Conservation (phyloP, 306 rosid genomes). For the Cucurbita pepo region DNA sequence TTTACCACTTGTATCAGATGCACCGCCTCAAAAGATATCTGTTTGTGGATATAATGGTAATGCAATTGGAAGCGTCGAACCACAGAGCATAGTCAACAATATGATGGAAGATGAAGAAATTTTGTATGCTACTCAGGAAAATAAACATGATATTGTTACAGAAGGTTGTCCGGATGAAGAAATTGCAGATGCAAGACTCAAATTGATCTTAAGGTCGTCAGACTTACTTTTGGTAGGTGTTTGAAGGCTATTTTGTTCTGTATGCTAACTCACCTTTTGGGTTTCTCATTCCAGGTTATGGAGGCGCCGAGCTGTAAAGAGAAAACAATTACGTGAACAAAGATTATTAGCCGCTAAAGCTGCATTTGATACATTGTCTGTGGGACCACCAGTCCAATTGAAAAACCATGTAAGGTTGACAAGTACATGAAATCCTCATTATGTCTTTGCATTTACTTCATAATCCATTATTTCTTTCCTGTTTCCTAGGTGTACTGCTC, state of each 20-base stretch:
- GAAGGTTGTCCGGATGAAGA: slow-evolving; percentile 35
- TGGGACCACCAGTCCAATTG: slow-evolving; percentile 69
- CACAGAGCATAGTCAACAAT: slow-evolving; percentile 14
- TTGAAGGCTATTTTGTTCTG: slow-evolving; percentile 2
- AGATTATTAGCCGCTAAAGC: slow-evolving; percentile 61
- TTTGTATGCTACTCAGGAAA: slow-evolving; percentile 19
- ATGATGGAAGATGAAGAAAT: slow-evolving; percentile 25
- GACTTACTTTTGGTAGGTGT: slow-evolving; percentile 6
- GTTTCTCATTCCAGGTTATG: slow-evolving; percentile 47
- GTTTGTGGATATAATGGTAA: slow-evolving; percentile 11
- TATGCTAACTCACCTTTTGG: slow-evolving; percentile 4
- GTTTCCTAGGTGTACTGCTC: neutral
- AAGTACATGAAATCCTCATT: neutral
- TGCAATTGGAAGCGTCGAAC: slow-evolving; percentile 10
- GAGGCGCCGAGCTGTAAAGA: slow-evolving; percentile 56
- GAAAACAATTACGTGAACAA: slow-evolving; percentile 49
- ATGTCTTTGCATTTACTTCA: slow-evolving; percentile 3
- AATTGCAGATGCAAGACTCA: slow-evolving; percentile 60
- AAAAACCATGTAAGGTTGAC: slow-evolving; percentile 40
- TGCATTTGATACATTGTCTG: slow-evolving; percentile 48
- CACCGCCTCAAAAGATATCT: slow-evolving; percentile 23
- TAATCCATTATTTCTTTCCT: neutral
- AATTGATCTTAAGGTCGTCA: slow-evolving; percentile 61
- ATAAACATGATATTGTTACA: slow-evolving; percentile 18
- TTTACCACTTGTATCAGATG: slow-evolving; percentile 26